Evolutionary conservation across 352 stramenopile genomes (phyloP).

Genomic region (Peronosclerospora sorghi): DNA sequence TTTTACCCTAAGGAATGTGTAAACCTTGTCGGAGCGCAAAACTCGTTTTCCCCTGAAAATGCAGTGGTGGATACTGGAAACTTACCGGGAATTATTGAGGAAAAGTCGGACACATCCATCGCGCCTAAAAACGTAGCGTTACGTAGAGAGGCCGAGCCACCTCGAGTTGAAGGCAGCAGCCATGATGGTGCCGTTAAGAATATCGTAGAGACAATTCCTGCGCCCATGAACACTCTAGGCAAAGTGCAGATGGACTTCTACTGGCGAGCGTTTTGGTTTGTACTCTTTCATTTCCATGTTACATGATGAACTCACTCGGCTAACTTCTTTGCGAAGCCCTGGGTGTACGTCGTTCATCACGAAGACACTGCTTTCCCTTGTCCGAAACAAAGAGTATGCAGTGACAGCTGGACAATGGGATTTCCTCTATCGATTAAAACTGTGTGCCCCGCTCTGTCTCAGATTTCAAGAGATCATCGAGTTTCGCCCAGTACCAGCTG

Average conservation of each 20-base stretch:
- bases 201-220: conserved; percentile 24
- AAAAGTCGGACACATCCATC: conserved; percentile 2
- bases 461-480: conserved; percentile 71
- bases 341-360: conserved; percentile 69
- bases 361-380: conserved; percentile 43
- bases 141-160: conserved; percentile 2
- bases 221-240: conserved; percentile 2
- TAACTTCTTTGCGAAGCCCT: conserved; percentile 23
- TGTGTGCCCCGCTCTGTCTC: background rate
- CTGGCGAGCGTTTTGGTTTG: conserved; percentile 75
- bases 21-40: conserved; percentile 44
- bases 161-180: conserved; percentile 10
- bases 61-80: conserved; percentile 4
- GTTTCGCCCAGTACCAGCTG: conserved; percentile 54
- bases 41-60: conserved; percentile 34
- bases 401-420: background rate
- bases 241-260: conserved; percentile 66
- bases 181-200: conserved; percentile 24
- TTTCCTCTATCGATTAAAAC: conserved; percentile 3
- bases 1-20: conserved; percentile 51
- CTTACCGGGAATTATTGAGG: conserved; percentile 7
- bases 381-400: conserved; percentile 46
- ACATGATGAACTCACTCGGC: background rate
- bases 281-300: background rate
- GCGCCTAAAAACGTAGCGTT: conserved; percentile 2